Conservation (phyloP, 495 filamentous ascomycete genomes). For the Mytilinidion resinicola region DNA sequence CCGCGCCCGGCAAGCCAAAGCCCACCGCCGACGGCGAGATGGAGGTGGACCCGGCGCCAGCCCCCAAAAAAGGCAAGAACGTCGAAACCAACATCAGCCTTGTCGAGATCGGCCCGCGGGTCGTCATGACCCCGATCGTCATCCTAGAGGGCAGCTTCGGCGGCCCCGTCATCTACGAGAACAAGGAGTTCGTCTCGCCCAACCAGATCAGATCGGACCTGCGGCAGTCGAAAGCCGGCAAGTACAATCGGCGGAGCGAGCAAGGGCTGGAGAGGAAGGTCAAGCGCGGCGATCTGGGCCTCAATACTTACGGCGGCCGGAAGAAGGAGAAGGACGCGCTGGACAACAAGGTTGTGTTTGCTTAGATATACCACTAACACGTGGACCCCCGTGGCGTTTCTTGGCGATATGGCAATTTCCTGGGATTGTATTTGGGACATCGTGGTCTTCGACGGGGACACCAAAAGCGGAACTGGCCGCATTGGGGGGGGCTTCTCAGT, state of each 20-base stretch:
- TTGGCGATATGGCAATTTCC: no score
- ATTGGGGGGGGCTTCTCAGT: no score
- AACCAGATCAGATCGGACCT: constrained; percentile 87
- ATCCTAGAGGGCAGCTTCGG: constrained; percentile 94
- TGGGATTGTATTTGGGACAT: no score
- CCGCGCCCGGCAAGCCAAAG: constrained; percentile 52
- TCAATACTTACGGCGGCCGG: constrained; percentile 58
- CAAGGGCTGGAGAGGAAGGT: constrained; percentile 61
- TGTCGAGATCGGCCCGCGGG: constrained; percentile 90
- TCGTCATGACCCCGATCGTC: constrained; percentile 91
- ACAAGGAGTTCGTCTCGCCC: constrained; percentile 94
- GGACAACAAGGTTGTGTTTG: constrained; percentile 77
- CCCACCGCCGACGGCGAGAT: constrained; percentile 36
- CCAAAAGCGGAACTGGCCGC: no score
- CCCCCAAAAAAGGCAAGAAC: constrained; percentile 30
- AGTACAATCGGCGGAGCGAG: constrained; percentile 68
- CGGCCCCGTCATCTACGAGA: constrained; percentile 96
- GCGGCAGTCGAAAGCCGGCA: constrained; percentile 63
- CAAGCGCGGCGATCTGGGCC: constrained; percentile 68
- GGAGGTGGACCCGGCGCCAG: constrained; percentile 26
- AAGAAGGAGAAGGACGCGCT: constrained; percentile 59
- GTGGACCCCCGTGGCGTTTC: no score
- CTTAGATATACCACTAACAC: constrained; percentile 23
- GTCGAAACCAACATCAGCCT: constrained; percentile 69
- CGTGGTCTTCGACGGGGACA: no score